Percentiles rank a stretch among this genome's conserved stretches.
These are phyloP conservation scores for Beauveria bassiana DNA, from an alignment of 2,329 filamentous ascomycete genomes.

Conservation along the genomic window DNA sequence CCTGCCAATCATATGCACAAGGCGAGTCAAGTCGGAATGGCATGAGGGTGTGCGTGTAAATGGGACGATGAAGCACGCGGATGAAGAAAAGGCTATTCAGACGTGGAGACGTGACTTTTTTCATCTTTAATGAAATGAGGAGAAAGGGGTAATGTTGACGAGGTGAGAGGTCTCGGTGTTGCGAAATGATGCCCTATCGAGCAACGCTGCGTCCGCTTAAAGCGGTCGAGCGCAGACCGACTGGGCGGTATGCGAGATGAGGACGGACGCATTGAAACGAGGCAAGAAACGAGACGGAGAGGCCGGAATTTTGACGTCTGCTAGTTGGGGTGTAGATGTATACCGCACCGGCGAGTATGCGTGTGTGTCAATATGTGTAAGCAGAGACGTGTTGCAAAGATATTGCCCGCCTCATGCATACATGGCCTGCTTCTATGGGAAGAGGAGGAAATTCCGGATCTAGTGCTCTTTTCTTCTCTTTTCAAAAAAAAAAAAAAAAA, in stretches of 20 bases:
- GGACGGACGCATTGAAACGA: background rate
- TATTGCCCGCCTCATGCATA: background rate
- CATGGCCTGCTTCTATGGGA: background rate
- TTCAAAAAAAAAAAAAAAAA: background rate
- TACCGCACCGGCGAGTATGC: background rate
- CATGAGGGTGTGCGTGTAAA: background rate
- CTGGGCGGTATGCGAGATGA: background rate
- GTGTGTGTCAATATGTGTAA: background rate
- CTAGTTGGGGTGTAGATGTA: background rate
- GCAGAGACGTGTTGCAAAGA: background rate
- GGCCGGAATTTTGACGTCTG: background rate
- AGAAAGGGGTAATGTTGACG: background rate
- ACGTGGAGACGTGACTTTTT: background rate
- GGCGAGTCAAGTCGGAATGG: background rate
- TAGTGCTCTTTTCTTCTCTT: background rate
- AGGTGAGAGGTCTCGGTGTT: background rate
- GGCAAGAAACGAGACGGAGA: background rate
- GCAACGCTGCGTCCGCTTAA: background rate
- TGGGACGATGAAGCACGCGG: background rate
- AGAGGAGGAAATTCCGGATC: background rate
- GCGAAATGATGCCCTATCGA: slow-evolving; percentile 4
- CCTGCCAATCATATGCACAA: background rate
- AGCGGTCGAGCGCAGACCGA: background rate
- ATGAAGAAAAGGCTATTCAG: background rate
- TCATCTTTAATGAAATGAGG: slow-evolving; percentile 1